Base-by-base conservation (phyloP, 1,284 basidiomycete species). In the Bjerkandera adusta region DNA sequence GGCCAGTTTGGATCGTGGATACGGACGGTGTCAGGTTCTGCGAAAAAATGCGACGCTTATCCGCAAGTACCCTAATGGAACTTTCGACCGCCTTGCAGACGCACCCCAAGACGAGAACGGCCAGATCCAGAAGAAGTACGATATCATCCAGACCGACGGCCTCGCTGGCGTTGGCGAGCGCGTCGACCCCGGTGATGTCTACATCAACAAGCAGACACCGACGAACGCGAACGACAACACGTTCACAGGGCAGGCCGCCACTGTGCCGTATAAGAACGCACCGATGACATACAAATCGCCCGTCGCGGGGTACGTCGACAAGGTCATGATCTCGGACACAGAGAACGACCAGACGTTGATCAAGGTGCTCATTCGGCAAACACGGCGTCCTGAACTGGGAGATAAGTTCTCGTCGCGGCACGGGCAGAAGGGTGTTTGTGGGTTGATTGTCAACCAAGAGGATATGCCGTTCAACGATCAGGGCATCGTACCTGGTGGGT, bases 381-480 rank as follows among this genome's bases (percentile, higher is more conserved):
- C 97, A 18, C 81, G 97, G 59, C 77, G 93, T 41, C 97, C 97
- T 21, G 97, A 99, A 62, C 73, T 99, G 8, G 97, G 97, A 3
- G 97, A 99, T 74, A 99, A 99, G 71, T 99, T 99, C 65, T 97
- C 95, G 33, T 95, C 92, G 3, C 76, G 97, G 53, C 97, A 99
- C 67, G 97, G 97, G 34, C 97, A 99, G 70, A 99, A 99, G 70
- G 97, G 97, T 53, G 97, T 99, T 12, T 98, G 95, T 67, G 97
- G 97, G 15, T 69, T 99, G 62, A 99, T 99, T 62, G 96, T 98
- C 43, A 96, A 94, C 58, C 97, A 99, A 63, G 93, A 94, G 60
- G 97, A 99, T 68, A 89, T 99, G 93, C 97, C 97, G 3, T 99
- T 99, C 76, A 97, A 95, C 61, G 96, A 99, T 69, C 85, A 91